Evolutionary conservation across 345 rosid species (phyloP).

Genomic region (Dovyalis caffra): DNA sequence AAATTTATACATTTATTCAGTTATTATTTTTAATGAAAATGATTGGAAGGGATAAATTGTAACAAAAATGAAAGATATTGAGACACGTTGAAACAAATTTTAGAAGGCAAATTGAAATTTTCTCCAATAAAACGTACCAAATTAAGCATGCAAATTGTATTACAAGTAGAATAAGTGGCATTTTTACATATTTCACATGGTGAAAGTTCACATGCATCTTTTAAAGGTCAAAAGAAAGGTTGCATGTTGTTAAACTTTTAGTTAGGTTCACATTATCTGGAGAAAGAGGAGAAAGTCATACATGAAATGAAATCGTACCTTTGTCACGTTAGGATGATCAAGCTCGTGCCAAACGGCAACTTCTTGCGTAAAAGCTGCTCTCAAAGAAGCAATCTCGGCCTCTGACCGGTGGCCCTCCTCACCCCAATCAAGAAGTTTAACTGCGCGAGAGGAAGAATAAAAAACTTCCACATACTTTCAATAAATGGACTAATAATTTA

Average conservation of each 20-base stretch:
- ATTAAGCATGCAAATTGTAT: too few relatives aligned
- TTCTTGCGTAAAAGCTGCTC: constrained; percentile 35
- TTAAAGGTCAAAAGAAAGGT: not conserved
- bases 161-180: not conserved
- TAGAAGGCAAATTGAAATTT: too few relatives aligned
- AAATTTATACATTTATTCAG: too few relatives aligned
- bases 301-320: constrained; percentile 21
- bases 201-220: constrained; percentile 16
- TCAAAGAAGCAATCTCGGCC: constrained; percentile 28
- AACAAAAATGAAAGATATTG: too few relatives aligned
- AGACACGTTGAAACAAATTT: too few relatives aligned
- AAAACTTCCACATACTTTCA: not conserved
- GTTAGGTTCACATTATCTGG: not conserved
- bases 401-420: constrained; percentile 33
- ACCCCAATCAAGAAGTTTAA: constrained; percentile 36
- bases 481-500: not conserved
- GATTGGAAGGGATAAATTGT: too few relatives aligned
- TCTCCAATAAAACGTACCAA: too few relatives aligned
- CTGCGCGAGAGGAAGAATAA: constrained; percentile 7
- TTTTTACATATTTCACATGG: not conserved
- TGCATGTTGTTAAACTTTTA: not conserved
- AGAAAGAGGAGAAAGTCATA: not conserved
- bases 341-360: constrained; percentile 39
- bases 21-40: too few relatives aligned
- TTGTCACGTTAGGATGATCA: constrained; percentile 38